Conservation (phyloP, 148 eudicot species). For the Rhododendron williamsianum region DNA sequence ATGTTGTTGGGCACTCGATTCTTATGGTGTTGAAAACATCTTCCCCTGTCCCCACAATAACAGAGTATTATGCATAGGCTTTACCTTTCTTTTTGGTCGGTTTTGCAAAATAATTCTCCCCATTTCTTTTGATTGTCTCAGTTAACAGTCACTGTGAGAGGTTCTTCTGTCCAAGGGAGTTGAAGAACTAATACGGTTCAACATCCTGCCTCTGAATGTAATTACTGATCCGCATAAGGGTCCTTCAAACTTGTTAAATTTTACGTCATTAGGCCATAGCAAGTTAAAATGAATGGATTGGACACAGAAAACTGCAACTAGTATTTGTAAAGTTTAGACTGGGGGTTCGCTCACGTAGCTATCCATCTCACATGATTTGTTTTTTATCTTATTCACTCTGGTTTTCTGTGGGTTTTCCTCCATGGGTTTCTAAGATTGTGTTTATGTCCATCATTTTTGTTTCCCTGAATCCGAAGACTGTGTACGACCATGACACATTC, state of each 20-base stretch:
- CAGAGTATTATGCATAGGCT: not conserved
- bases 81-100: not conserved
- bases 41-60: not conserved
- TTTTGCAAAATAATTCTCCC: not conserved
- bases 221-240: not conserved
- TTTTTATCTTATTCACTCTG: not conserved
- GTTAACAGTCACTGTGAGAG: not conserved
- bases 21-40: not conserved
- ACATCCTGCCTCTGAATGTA: not conserved
- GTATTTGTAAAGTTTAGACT: not conserved
- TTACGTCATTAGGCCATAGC: not conserved
- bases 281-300: not conserved
- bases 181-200: not conserved
- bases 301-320: not conserved
- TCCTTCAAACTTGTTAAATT: not conserved
- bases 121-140: not conserved
- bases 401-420: not conserved
- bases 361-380: not conserved
- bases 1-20: not conserved
- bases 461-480: slow-evolving; percentile 19
- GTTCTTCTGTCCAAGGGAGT: not conserved
- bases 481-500: slow-evolving; percentile 47
- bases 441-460: not conserved
- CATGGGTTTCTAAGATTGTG: not conserved
- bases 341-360: not conserved